Base-by-base conservation (phyloP, 495 filamentous ascomycete genomes). In the Amorphotheca resinae region DNA sequence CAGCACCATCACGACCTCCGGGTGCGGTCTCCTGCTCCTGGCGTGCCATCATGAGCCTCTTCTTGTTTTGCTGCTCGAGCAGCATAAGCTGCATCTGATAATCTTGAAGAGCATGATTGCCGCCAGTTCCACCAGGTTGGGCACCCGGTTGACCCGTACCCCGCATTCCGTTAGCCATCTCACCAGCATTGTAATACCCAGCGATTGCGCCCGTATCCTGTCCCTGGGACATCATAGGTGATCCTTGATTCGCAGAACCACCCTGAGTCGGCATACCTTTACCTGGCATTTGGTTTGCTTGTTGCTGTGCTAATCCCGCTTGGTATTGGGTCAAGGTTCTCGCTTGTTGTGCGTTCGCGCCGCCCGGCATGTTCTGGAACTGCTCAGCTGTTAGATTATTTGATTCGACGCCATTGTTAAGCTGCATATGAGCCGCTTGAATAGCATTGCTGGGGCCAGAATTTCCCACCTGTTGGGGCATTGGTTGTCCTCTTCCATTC, bases 61-160 rank as follows among this genome's bases (percentile, higher is more conserved):
- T 91, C 73, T 96, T 98, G 54, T 96, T 98, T 61, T 98, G 91
- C 64, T 98, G 91, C 62, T 98, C 91, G 31, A 98, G 78, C 42
- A 98, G 62, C 91, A 96, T 95, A 57, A 98, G 68, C 56, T 98
- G 91, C 91, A 95, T 95, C 65, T 98, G 91, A 62, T 98, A 96
- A 60, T 96, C 93, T 59, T 95, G 89, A 42, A 98, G 69, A 28
- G 93, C 93, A 60, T 95, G 88, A 55, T 91, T 95, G 58, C 86
- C 86, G 41, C 66, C 68, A 9, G 69, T n/a, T 38, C 75, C 72
- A 41, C 66, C 68, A 9, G 69, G 64, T 57, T 69, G 66, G 46
- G 71, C 73, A 35, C 55, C 71, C 54, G 64, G 69, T 51, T 59
- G 72, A 57, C 36, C 56, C 51, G 59, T 72, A 57, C 36, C 57